Percentiles rank a stretch among this genome's conserved stretches.
phyloP scores from a whole-genome alignment of 208 protist genomes.

The Acanthamoeba triangularis region DNA sequence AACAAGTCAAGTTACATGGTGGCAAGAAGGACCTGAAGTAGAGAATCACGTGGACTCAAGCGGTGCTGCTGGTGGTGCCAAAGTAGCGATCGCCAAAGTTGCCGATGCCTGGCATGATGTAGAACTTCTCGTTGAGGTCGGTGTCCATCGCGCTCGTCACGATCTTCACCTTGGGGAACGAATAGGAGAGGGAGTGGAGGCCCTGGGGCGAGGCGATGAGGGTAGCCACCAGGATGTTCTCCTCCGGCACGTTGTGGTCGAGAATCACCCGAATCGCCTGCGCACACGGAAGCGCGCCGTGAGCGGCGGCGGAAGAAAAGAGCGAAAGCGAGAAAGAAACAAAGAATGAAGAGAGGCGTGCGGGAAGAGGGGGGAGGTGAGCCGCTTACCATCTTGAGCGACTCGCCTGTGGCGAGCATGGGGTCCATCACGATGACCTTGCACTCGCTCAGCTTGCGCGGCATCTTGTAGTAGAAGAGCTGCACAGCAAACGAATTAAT shows the following conservation, averaged over 20 bases:
- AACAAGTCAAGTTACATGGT: too few relatives aligned
- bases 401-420: slow-evolving; percentile 96
- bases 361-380: background rate
- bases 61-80: slow-evolving; percentile 56
- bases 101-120: slow-evolving; percentile 81
- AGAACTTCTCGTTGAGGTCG: slow-evolving; percentile 78
- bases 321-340: background rate
- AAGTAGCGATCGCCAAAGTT: slow-evolving; percentile 85
- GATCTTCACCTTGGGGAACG: slow-evolving; percentile 79
- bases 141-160: slow-evolving; percentile 77
- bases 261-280: slow-evolving; percentile 83
- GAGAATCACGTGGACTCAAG: too few relatives aligned
- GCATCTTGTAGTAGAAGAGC: slow-evolving; percentile 96
- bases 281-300: too few relatives aligned
- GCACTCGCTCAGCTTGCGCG: slow-evolving; percentile 92
- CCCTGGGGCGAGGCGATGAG: slow-evolving; percentile 93
- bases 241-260: slow-evolving; percentile 91
- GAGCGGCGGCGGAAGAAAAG: too few relatives aligned
- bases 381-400: slow-evolving; percentile 81
- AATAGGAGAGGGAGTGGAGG: slow-evolving; percentile 79
- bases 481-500: background rate
- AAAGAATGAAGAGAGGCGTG: too few relatives aligned
- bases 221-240: slow-evolving; percentile 97
- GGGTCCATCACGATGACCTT: slow-evolving; percentile 96
- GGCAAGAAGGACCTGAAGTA: too few relatives aligned